Evolutionary conservation across 352 stramenopile species (phyloP), one percentile per base, ranked within the genome.

Genomic region (Globisporangium polare): DNA sequence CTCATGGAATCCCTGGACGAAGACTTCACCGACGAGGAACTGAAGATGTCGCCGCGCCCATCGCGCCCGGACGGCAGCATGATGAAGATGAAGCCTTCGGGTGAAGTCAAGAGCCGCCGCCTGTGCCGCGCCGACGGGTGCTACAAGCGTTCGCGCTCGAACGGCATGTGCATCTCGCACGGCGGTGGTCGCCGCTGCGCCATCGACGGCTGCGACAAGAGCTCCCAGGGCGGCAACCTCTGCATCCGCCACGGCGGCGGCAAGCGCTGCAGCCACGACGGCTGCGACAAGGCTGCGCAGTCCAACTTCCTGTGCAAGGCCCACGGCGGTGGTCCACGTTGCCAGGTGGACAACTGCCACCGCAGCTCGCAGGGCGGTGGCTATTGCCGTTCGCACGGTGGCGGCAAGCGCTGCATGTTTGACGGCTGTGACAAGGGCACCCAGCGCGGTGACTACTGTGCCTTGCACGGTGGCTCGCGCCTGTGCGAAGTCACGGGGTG

Each of bases 191-290:
- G 79, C 31, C 85, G 86, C 51, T 96, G 88, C 62, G 72, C 77
- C 27, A 74, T 93, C 3, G 79, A 90, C 5, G 83, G 80, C 5
- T 96, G 88, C 58, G 74, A 91, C 62, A 90, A 90, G 77, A 91
- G 78, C 69, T 86, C 72, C 26, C 83, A 93, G 71, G 83, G 86
- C 35, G 78, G 82, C 56, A 89, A 91, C 62, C 65, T 94, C 53
- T 96, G 88, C 74, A 92, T 94, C 47, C 86, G 88, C 55, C 88
- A 96, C 58, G 88, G 88, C 26, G 88, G 86, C 42, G 86, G 88
- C 61, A 90, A 90, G 68, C 83, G 81, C 52, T 96, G 88, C 73
- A 83, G 77, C 57, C 68, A 83, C 60, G 69, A 88, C 26, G 83
- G 83, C 8, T 96, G 88, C 52, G 71, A 86, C 69, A 92, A 92